Percentiles rank a stretch among this genome's conserved stretches.
Evolutionary conservation across 148 eudicot species (phyloP).

Genomic region (Diospyros kaki): DNA sequence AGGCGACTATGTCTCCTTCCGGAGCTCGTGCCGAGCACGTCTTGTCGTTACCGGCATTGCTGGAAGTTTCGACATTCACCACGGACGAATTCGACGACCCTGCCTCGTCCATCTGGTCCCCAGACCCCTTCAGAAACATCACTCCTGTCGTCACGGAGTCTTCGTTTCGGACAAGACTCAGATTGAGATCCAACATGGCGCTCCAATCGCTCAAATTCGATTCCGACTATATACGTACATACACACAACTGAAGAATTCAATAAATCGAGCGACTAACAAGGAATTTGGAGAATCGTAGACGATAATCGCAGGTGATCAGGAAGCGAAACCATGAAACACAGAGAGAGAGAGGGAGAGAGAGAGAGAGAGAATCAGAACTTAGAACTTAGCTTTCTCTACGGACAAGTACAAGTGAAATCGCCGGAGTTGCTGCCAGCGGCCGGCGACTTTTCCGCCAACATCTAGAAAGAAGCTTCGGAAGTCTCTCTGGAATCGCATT

Average conservation of each 20-base stretch:
- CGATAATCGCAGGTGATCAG: neutral
- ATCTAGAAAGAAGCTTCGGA: neutral
- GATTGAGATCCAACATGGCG: slow-evolving; percentile 19
- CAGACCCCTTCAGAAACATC: slow-evolving; percentile 7
- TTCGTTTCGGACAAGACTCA: neutral
- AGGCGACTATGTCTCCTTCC: slow-evolving; percentile 15
- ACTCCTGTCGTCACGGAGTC: neutral
- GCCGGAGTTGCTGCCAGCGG: slow-evolving; percentile 5
- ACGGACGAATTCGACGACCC: slow-evolving; percentile 39
- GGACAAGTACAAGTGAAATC: neutral
- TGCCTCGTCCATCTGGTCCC: slow-evolving; percentile 24
- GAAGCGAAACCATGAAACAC: neutral
- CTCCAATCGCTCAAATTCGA: neutral
- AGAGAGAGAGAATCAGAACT: neutral
- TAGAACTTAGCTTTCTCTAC: neutral
- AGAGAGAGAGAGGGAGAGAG: neutral
- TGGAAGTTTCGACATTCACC: slow-evolving; percentile 31
- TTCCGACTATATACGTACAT: neutral
- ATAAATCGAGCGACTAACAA: neutral
- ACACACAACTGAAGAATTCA: neutral
- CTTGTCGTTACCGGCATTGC: slow-evolving; percentile 39
- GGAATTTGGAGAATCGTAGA: neutral
- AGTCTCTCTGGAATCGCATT: neutral
- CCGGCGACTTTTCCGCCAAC: neutral
- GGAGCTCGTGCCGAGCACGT: slow-evolving; percentile 23